Evolutionary conservation across 23 red algal genomes (phyloP), one percentile per base, ranked within the genome.

Genomic region (Pyropia haitanensis): DNA sequence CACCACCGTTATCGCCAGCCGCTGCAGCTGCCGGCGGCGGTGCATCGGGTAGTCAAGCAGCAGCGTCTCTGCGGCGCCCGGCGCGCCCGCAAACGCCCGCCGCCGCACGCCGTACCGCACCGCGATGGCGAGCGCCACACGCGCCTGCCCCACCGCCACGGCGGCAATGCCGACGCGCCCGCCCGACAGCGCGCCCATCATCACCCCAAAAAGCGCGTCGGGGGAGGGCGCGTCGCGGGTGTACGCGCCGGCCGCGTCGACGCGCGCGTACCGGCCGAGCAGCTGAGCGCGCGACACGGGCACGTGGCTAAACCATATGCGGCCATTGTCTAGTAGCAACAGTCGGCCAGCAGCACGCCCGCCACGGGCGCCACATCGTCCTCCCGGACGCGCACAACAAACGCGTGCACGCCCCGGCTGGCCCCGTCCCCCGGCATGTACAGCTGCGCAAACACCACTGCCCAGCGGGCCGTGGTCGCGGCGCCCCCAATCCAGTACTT

Each of bases 401-500:
- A 96, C 3, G 80, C 68, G 68, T 96, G 93, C 31, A 90, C 71
- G 30, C 93, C 93, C n/a, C n/a, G n/a, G n/a, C n/a, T n/a, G n/a
- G n/a, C n/a, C n/a, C n/a, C n/a, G n/a, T n/a, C n/a, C n/a, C n/a
- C n/a, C n/a, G n/a, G n/a, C n/a, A n/a, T n/a, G 63, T 73, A 53
- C 19, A 96, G 65, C 46, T 89, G 80, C 5, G 93, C 93, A 72
- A 96, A 96, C 18, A 83, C 77, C 56, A 70, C 78, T 20, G 77
- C 68, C 85, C 73, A 91, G 12, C 70, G 51, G 2, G 84, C 82
- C 0, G 67, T 77, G 27, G 87, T 25, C 51, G 64, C 80, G 18
- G 93, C 83, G 13, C 93, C 93, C 13, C 93, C 93, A 82, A 96
- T 96, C 93, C 93, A 96, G 61, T 90, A 96, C 65, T 96, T 96